Percentiles rank a stretch among this genome's conserved stretches.
phyloP scores from a whole-genome alignment of 2,329 filamentous ascomycete genomes.

The Aspergillus sp. region DNA sequence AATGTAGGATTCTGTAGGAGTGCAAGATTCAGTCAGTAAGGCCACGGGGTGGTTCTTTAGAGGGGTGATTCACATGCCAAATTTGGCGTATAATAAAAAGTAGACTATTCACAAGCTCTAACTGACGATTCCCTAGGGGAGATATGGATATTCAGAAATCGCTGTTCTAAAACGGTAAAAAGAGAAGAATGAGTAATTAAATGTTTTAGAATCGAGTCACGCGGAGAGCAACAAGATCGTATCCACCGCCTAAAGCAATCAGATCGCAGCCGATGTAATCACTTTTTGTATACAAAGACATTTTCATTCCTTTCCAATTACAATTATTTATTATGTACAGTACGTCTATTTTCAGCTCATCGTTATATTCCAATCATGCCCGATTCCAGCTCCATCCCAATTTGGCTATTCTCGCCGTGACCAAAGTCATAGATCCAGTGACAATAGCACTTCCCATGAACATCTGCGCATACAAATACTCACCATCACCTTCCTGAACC shows the following conservation, averaged over 20 bases:
- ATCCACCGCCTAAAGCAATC: neutral
- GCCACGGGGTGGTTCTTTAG: neutral
- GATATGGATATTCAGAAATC: too few relatives aligned
- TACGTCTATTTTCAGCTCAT: neutral
- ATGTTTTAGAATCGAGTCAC: constrained; percentile 2
- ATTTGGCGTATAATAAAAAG: neutral
- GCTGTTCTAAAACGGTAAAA: neutral
- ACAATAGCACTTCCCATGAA: constrained; percentile 44
- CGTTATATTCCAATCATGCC: constrained; percentile 17
- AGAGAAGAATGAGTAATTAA: neutral
- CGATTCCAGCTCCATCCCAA: constrained; percentile 30
- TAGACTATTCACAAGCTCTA: too few relatives aligned
- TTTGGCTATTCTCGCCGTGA: constrained; percentile 35
- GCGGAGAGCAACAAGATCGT: neutral
- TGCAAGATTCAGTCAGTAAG: constrained; percentile 1
- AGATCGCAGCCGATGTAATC: neutral
- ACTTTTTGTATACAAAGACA: neutral
- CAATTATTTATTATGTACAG: neutral
- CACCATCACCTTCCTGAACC: constrained; percentile 39
- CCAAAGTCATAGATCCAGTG: constrained; percentile 37
- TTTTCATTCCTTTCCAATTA: neutral
- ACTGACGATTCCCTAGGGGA: too few relatives aligned
- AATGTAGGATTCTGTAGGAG: neutral
- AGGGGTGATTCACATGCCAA: neutral
- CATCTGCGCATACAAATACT: constrained; percentile 47